Percentiles rank a stretch among this genome's conserved stretches.
These are phyloP conservation scores for Entomortierella chlamydospora DNA, from an alignment of 192 early-diverging fungal species.

Conservation along the genomic window DNA sequence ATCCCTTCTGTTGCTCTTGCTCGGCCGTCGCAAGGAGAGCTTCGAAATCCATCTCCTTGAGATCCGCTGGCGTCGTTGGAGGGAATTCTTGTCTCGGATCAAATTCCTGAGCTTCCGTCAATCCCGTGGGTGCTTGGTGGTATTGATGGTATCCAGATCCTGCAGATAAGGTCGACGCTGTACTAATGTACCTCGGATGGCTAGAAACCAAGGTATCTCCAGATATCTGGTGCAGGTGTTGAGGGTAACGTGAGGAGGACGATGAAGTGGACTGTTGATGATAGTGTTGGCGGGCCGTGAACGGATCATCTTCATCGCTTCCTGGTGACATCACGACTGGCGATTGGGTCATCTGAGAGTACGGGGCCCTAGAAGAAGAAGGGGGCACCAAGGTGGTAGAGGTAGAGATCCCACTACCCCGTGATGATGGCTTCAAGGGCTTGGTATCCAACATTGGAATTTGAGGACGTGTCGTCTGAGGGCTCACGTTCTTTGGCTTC, in stretches of 20 bases:
- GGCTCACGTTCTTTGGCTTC: constrained; percentile 18
- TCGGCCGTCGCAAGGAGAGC: constrained; percentile 37
- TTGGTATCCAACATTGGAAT: constrained; percentile 33
- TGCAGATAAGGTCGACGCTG: constrained; percentile 19
- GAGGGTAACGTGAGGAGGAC: not conserved
- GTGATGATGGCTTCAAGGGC: not conserved
- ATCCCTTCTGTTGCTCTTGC: constrained; percentile 37
- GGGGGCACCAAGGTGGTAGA: constrained; percentile 6
- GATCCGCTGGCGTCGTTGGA: constrained; percentile 41
- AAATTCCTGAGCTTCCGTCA: constrained; percentile 26
- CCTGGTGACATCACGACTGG: constrained; percentile 16
- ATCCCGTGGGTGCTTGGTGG: not conserved
- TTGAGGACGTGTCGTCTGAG: constrained; percentile 6
- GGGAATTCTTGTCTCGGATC: constrained; percentile 40
- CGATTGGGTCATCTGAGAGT: constrained; percentile 19
- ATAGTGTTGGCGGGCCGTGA: not conserved
- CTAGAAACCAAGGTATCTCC: constrained; percentile 23
- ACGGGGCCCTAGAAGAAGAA: constrained; percentile 15
- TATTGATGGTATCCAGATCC: constrained; percentile 9
- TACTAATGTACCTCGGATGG: constrained; percentile 26
- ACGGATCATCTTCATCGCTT: not conserved
- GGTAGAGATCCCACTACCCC: constrained; percentile 21
- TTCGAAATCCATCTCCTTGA: constrained; percentile 50
- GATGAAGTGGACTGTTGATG: constrained; percentile 16
- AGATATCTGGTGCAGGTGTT: constrained; percentile 32